These are phyloP conservation scores for Hypocreales sp. DNA, from an alignment of 2,329 filamentous ascomycete genomes.

Conservation along the genomic window DNA sequence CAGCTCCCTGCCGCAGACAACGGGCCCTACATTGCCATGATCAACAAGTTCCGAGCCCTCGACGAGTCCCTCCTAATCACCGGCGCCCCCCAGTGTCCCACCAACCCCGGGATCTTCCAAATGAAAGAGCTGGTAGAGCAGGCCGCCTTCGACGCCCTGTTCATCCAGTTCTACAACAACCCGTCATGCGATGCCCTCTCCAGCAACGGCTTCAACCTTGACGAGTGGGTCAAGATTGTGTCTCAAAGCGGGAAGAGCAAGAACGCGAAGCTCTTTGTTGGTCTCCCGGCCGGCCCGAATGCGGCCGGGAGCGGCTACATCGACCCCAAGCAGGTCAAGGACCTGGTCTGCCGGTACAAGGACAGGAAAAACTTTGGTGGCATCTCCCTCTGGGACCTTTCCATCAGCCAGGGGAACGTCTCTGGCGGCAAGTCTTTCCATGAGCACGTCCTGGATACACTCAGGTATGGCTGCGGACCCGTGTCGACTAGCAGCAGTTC, in stretches of 20 bases:
- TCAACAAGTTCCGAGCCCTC: slow-evolving; percentile 17
- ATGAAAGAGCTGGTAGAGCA: slow-evolving; percentile 22
- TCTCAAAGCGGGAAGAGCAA: slow-evolving; percentile 17
- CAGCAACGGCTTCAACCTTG: slow-evolving; percentile 24
- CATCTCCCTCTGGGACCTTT: slow-evolving; percentile 29
- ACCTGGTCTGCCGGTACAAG: slow-evolving; percentile 23
- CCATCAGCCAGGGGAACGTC: slow-evolving; percentile 15
- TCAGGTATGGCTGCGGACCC: slow-evolving; percentile 19
- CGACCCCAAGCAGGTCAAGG: slow-evolving; percentile 14
- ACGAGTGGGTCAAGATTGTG: slow-evolving; percentile 22
- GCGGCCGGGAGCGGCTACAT: slow-evolving; percentile 19
- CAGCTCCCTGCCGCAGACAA: too few relatives aligned
- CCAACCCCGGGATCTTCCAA: slow-evolving; percentile 10
- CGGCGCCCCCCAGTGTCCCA: slow-evolving; percentile 29
- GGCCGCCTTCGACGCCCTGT: slow-evolving; percentile 25
- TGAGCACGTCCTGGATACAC: slow-evolving; percentile 18
- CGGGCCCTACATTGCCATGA: slow-evolving; percentile 21
- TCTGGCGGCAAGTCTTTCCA: slow-evolving; percentile 19
- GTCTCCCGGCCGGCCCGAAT: slow-evolving; percentile 18
- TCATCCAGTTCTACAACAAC: slow-evolving; percentile 36
- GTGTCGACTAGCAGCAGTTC: slow-evolving; percentile 11
- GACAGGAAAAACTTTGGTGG: slow-evolving; percentile 24
- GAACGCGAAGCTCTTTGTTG: slow-evolving; percentile 28
- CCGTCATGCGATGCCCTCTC: slow-evolving; percentile 18
- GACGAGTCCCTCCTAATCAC: slow-evolving; percentile 20